Evolutionary conservation across 768 basidiomycete genomes (phyloP).

Genomic region (Baorangia bicolor): DNA sequence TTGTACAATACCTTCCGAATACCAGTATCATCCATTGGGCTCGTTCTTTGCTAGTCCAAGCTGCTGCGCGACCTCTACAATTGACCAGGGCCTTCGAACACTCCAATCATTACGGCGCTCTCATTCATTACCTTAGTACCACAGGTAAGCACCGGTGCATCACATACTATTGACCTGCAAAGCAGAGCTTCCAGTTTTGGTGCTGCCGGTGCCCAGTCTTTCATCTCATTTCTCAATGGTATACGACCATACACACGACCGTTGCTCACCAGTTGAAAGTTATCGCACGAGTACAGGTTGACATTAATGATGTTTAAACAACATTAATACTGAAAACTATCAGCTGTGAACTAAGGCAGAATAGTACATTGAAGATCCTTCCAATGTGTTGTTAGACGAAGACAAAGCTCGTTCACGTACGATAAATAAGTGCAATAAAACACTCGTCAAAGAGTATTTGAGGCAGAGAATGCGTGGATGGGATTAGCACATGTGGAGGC

Average conservation of each 20-base stretch:
- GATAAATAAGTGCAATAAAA: slow-evolving; percentile 22
- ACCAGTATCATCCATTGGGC: not conserved
- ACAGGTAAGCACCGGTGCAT: not conserved
- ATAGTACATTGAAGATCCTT: slow-evolving; percentile 34
- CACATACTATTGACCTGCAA: no score
- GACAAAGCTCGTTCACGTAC: slow-evolving; percentile 16
- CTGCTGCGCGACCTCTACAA: not conserved
- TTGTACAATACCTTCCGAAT: not conserved
- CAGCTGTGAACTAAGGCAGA: slow-evolving; percentile 23
- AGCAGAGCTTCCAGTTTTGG: not conserved
- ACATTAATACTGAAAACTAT: slow-evolving; percentile 31
- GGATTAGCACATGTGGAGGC: slow-evolving; percentile 6
- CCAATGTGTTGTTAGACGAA: slow-evolving; percentile 19
- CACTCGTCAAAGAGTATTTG: slow-evolving; percentile 3
- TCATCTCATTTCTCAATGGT: not conserved
- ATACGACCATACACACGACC: not conserved
- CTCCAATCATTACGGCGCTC: not conserved
- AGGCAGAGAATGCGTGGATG: slow-evolving; percentile 4
- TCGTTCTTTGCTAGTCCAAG: not conserved
- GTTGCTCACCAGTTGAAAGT: not conserved
- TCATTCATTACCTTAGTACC: not conserved
- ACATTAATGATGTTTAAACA: slow-evolving; percentile 35
- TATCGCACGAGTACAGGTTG: slow-evolving; percentile 21
- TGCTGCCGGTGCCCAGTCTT: not conserved
- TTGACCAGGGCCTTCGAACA: not conserved